A percentile compares a stretch with the other conserved stretches of the same genome.
These are phyloP conservation scores for Lanmaoa pseudosensibilis DNA, from an alignment of 768 basidiomycete species.

Conservation along the genomic window DNA sequence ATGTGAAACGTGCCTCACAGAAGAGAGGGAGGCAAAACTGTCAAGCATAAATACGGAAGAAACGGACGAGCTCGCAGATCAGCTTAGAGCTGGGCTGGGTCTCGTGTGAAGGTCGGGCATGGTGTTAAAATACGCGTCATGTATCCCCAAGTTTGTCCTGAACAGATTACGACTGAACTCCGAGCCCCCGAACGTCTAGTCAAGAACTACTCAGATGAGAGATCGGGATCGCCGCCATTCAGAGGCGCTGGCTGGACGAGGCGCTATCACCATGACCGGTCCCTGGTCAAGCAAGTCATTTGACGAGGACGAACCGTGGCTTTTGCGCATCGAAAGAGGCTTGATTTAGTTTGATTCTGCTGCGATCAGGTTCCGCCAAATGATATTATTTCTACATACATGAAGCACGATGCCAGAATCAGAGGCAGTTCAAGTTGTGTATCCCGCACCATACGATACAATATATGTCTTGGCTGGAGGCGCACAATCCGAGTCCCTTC, in stretches of 20 bases:
- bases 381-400: no score
- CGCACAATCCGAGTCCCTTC: no score
- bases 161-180: not conserved
- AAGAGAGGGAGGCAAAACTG: slow-evolving; percentile 39
- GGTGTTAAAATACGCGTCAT: not conserved
- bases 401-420: no score
- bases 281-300: no score
- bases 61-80: slow-evolving; percentile 51
- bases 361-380: no score
- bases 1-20: slow-evolving; percentile 67
- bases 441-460: no score
- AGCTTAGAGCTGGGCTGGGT: slow-evolving; percentile 66
- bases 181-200: not conserved
- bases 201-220: not conserved
- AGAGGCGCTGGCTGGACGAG: not conserved
- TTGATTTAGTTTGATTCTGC: no score
- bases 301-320: no score
- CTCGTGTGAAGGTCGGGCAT: slow-evolving; percentile 34
- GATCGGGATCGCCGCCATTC: not conserved
- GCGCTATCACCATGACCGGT: no score
- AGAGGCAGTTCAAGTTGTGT: no score
- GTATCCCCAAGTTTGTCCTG: not conserved
- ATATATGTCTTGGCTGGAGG: no score
- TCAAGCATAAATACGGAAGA: slow-evolving; percentile 5
- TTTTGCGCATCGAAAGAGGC: no score